Percentiles rank a stretch among this genome's conserved stretches.
phyloP scores from a whole-genome alignment of 805 yeast species.

The Metschnikowia matae region DNA sequence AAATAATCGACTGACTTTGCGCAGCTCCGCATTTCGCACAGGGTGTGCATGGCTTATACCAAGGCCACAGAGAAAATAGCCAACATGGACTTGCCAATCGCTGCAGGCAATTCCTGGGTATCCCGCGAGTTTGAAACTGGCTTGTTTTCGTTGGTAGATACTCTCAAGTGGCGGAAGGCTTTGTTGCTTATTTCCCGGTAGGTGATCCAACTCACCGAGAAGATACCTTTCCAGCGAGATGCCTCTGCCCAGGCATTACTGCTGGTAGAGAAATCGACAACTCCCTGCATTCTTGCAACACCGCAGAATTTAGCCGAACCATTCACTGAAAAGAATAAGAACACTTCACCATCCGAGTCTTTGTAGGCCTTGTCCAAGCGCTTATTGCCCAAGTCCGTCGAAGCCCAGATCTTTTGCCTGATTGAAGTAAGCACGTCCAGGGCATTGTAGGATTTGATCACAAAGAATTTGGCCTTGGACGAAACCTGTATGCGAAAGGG shows the following conservation, averaged over 20 bases:
- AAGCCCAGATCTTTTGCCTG: slow-evolving; percentile 51
- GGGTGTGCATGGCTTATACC: not conserved
- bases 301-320: slow-evolving; percentile 44
- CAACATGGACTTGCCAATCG: slow-evolving; percentile 45
- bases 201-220: slow-evolving; percentile 51
- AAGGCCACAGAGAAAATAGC: slow-evolving; percentile 30
- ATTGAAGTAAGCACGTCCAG: slow-evolving; percentile 49
- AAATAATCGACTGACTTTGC: slow-evolving; percentile 3
- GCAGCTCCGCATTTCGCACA: not conserved
- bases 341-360: slow-evolving; percentile 31
- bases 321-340: slow-evolving; percentile 55
- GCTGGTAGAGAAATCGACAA: slow-evolving; percentile 32
- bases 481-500: not conserved
- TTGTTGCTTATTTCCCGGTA: slow-evolving; percentile 50
- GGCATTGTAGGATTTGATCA: slow-evolving; percentile 51
- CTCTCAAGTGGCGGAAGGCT: slow-evolving; percentile 41
- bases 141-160: slow-evolving; percentile 43
- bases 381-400: slow-evolving; percentile 54
- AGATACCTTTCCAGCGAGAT: slow-evolving; percentile 49
- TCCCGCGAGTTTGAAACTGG: slow-evolving; percentile 60
- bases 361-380: slow-evolving; percentile 44
- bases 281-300: slow-evolving; percentile 45
- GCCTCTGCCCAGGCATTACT: slow-evolving; percentile 45
- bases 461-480: slow-evolving; percentile 35
- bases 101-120: slow-evolving; percentile 53